Percentiles rank a stretch among this genome's conserved stretches.
Evolutionary conservation across 75 land plant species (phyloP).

Genomic region (Chamaecyparis obtusa): DNA sequence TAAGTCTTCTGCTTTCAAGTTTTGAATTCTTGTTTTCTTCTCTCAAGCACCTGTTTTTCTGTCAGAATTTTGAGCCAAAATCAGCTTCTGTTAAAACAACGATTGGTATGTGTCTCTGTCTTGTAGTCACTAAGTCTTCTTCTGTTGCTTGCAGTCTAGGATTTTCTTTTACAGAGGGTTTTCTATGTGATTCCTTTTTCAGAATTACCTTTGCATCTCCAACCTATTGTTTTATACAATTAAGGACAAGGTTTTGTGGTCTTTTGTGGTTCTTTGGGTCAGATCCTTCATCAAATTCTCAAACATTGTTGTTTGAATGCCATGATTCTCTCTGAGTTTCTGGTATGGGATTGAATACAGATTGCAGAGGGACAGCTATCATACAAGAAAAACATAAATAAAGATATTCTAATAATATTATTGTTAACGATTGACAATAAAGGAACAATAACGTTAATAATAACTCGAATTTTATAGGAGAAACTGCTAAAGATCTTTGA

Average conservation of each 20-base stretch:
- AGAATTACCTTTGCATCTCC: neutral
- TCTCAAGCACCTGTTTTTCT: neutral
- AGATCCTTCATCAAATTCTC: neutral
- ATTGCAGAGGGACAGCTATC: too few species aligned
- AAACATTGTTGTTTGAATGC: slow-evolving; percentile 1
- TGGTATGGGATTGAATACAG: too few species aligned
- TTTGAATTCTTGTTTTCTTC: neutral
- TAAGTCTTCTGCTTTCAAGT: neutral
- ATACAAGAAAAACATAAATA: too few species aligned
- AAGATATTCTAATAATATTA: too few species aligned
- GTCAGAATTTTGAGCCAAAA: neutral
- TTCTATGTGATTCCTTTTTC: neutral
- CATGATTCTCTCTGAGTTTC: too few species aligned
- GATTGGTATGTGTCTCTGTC: neutral
- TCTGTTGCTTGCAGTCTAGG: neutral
- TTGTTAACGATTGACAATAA: too few species aligned
- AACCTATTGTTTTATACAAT: neutral
- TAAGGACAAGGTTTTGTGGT: neutral
- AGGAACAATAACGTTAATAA: too few species aligned
- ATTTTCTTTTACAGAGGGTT: neutral
- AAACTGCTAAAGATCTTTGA: too few species aligned
- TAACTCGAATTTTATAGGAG: too few species aligned
- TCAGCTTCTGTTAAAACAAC: neutral
- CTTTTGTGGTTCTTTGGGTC: neutral
- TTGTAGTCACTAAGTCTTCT: neutral